phyloP scores from a whole-genome alignment of 192 early-diverging fungal genomes.

The Umbelopsis sp. region DNA sequence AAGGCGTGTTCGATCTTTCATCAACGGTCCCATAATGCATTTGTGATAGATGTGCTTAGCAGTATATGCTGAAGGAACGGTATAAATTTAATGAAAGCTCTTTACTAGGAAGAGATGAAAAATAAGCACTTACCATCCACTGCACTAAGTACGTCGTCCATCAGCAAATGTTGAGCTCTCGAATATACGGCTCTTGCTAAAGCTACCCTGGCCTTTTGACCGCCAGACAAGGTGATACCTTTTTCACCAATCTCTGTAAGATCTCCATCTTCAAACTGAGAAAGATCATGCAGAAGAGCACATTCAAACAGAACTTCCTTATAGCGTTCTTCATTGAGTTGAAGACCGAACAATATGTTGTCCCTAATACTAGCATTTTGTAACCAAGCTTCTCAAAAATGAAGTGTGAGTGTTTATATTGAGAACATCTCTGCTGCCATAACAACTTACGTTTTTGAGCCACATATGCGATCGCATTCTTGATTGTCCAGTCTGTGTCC shows the following conservation, averaged over 20 bases:
- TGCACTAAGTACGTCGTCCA: conserved; percentile 46
- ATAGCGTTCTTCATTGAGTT: conserved; percentile 30
- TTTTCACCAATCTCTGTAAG: conserved; percentile 85
- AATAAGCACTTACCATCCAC: conserved; percentile 39
- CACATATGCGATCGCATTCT: conserved; percentile 75
- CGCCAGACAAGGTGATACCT: conserved; percentile 73
- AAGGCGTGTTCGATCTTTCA: conserved; percentile 76
- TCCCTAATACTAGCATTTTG: conserved; percentile 76
- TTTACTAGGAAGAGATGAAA: conserved; percentile 34
- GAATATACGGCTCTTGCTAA: conserved; percentile 79
- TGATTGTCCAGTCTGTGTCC: conserved; percentile 33
- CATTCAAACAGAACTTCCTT: conserved; percentile 59
- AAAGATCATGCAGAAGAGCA: conserved; percentile 79
- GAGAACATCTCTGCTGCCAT: too few relatives aligned
- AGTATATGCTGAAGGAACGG: conserved; percentile 86
- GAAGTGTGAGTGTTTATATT: neutral
- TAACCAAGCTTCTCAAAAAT: conserved; percentile 55
- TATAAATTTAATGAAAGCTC: conserved; percentile 63
- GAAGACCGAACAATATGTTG: conserved; percentile 65
- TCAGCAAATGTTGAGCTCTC: conserved; percentile 53
- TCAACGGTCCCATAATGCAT: conserved; percentile 65
- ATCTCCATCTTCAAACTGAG: conserved; percentile 82
- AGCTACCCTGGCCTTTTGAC: conserved; percentile 77
- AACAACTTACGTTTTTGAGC: conserved; percentile 50
- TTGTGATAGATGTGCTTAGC: conserved; percentile 78